Percentiles rank a stretch among this genome's conserved stretches.
Evolutionary conservation across 192 early-diverging fungal genomes (phyloP).

Genomic region (Irineochytrium annulatum): DNA sequence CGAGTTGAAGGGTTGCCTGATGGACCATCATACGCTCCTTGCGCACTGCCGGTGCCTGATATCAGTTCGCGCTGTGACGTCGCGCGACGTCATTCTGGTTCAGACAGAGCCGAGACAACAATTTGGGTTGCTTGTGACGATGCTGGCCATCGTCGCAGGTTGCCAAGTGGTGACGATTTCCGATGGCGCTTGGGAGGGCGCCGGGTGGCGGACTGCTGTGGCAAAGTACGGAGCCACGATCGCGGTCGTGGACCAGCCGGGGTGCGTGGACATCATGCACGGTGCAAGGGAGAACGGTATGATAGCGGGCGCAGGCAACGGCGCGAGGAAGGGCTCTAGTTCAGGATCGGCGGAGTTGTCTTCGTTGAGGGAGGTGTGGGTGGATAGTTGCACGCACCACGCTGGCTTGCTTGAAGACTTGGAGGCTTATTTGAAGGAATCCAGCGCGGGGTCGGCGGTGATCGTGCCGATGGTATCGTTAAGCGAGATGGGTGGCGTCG

Average conservation of each 20-base stretch:
- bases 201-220: constrained; percentile 67
- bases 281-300: too few relatives aligned
- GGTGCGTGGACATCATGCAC: too few relatives aligned
- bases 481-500: constrained; percentile 21
- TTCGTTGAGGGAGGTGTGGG: constrained; percentile 1
- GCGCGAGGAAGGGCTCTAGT: too few relatives aligned
- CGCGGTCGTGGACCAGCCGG: too few relatives aligned
- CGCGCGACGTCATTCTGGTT: constrained; percentile 54
- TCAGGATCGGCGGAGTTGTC: constrained; percentile 11
- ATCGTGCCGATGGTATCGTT: constrained; percentile 8
- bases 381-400: constrained; percentile 5
- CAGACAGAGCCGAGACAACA: constrained; percentile 81
- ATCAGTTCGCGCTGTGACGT: constrained; percentile 17
- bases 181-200: constrained; percentile 53
- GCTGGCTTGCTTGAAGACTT: constrained; percentile 9
- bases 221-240: constrained; percentile 61
- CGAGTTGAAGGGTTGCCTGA: constrained; percentile 77
- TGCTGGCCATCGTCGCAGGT: constrained; percentile 69
- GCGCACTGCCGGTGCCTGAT: constrained; percentile 52
- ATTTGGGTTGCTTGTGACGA: constrained; percentile 63
- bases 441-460: neutral
- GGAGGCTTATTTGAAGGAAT: neutral
- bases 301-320: too few relatives aligned
- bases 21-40: constrained; percentile 74
- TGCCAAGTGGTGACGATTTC: constrained; percentile 63